Conservation (phyloP, 352 stramenopile genomes). For the Globisporangium orthogonon region DNA sequence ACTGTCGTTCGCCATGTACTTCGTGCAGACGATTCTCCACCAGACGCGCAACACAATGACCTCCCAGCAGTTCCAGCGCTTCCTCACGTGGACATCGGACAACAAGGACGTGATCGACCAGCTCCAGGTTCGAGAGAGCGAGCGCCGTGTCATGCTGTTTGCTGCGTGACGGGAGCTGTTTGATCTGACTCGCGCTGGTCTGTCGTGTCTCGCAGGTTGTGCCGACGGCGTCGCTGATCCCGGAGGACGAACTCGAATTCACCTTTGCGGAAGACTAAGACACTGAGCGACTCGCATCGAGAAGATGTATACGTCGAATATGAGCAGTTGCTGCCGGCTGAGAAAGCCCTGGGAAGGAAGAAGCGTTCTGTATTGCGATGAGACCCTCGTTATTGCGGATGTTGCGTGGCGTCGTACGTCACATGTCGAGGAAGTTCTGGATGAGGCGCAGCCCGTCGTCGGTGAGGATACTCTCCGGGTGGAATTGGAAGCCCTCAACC, state of each 20-base stretch:
- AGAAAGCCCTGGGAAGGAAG: too few relatives aligned
- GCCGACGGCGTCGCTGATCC: conserved; percentile 20
- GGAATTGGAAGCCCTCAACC: conserved; percentile 86
- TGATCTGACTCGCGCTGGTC: not conserved
- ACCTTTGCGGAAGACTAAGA: conserved; percentile 68
- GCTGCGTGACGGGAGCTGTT: not conserved
- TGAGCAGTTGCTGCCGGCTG: too few relatives aligned
- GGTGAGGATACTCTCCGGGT: conserved; percentile 85
- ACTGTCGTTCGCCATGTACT: too few relatives aligned
- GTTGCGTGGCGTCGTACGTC: not conserved
- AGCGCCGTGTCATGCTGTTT: not conserved
- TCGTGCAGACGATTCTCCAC: conserved; percentile 53
- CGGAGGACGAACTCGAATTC: conserved; percentile 62
- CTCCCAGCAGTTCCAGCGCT: conserved; percentile 76
- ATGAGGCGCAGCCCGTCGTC: conserved; percentile 79
- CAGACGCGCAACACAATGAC: conserved; percentile 77
- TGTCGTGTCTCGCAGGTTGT: conserved; percentile 29
- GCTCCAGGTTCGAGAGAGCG: conserved; percentile 34
- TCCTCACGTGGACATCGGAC: conserved; percentile 71
- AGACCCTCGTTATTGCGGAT: not conserved
- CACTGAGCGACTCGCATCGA: too few relatives aligned
- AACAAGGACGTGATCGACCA: conserved; percentile 68
- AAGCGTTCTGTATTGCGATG: too few relatives aligned
- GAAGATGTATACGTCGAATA: too few relatives aligned
- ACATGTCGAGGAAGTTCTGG: conserved; percentile 87